A percentile compares a stretch with the other conserved stretches of the same genome.
Evolutionary conservation across 495 filamentous ascomycete genomes (phyloP).

Genomic region (Immersiella caudata): DNA sequence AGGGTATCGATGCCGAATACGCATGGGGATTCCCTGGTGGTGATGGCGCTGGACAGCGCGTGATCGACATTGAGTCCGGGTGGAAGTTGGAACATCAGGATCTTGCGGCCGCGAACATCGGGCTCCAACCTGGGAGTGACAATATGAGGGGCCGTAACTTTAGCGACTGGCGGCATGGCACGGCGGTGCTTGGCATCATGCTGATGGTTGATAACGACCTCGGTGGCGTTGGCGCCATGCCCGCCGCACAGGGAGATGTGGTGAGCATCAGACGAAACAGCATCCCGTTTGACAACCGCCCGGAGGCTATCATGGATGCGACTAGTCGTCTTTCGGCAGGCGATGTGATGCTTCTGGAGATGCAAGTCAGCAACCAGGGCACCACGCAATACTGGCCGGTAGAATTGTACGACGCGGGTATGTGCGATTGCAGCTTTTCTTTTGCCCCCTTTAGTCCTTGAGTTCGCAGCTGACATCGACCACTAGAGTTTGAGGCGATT

Average conservation of each 20-base stretch:
- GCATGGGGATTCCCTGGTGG: conserved; percentile 5
- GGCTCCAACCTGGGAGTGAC: neutral
- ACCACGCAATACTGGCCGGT: conserved; percentile 15
- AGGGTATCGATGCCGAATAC: conserved; percentile 9
- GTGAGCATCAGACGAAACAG: conserved; percentile 16
- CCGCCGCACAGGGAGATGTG: conserved; percentile 20
- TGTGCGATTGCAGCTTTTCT: too few relatives aligned
- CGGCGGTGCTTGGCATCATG: conserved; percentile 28
- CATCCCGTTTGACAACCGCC: neutral
- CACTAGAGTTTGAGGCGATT: conserved; percentile 25
- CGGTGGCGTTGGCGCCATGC: conserved; percentile 27
- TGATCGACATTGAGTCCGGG: conserved; percentile 7
- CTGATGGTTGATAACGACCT: conserved; percentile 30
- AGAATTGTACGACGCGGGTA: conserved; percentile 24
- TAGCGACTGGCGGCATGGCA: conserved; percentile 22
- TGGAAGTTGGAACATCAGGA: conserved; percentile 11
- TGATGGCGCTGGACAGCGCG: neutral
- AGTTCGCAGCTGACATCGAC: too few relatives aligned
- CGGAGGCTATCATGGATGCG: conserved; percentile 28
- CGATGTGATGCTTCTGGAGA: conserved; percentile 29
- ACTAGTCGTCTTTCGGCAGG: neutral
- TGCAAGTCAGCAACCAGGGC: conserved; percentile 11
- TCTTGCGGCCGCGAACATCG: neutral
- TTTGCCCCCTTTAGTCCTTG: too few relatives aligned
- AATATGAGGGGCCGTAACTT: neutral